These are phyloP conservation scores for Paecilomyces sp. DNA, from an alignment of 2,329 filamentous ascomycete genomes.

Conservation along the genomic window DNA sequence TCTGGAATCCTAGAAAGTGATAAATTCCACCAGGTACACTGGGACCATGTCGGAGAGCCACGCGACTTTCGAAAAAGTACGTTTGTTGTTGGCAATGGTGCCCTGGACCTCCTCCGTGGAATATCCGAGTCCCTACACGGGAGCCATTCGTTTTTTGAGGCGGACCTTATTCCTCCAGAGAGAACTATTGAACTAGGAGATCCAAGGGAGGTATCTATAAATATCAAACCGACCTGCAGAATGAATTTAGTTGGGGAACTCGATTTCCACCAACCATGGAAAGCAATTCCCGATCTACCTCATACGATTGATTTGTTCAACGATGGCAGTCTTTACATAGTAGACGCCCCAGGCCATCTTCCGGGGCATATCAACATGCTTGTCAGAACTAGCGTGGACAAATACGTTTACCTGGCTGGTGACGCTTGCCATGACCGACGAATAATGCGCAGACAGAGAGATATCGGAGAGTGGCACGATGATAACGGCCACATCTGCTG, in stretches of 20 bases:
- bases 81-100: constrained; percentile 31
- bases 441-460: constrained; percentile 19
- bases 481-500: constrained; percentile 16
- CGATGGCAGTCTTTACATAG: constrained; percentile 20
- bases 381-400: constrained; percentile 6
- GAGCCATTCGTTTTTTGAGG: constrained; percentile 19
- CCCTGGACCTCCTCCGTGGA: constrained; percentile 12
- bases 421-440: constrained; percentile 26
- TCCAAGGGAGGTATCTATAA: background rate
- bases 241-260: background rate
- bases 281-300: constrained; percentile 5
- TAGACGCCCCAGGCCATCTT: constrained; percentile 24
- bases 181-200: constrained; percentile 17
- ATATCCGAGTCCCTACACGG: constrained; percentile 9
- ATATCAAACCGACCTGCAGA: too few relatives aligned
- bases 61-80: constrained; percentile 27
- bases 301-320: constrained; percentile 21
- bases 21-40: constrained; percentile 26
- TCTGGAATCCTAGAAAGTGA: too few relatives aligned
- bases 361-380: constrained; percentile 26
- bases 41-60: constrained; percentile 37
- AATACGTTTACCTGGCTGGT: constrained; percentile 21
- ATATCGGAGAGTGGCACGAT: constrained; percentile 22
- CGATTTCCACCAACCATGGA: constrained; percentile 14
- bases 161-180: constrained; percentile 13